A percentile compares a stretch with the other conserved stretches of the same genome.
These are phyloP conservation scores for Xylariomycetidae sp. DNA, from an alignment of 2,329 filamentous ascomycete genomes.

Conservation along the genomic window DNA sequence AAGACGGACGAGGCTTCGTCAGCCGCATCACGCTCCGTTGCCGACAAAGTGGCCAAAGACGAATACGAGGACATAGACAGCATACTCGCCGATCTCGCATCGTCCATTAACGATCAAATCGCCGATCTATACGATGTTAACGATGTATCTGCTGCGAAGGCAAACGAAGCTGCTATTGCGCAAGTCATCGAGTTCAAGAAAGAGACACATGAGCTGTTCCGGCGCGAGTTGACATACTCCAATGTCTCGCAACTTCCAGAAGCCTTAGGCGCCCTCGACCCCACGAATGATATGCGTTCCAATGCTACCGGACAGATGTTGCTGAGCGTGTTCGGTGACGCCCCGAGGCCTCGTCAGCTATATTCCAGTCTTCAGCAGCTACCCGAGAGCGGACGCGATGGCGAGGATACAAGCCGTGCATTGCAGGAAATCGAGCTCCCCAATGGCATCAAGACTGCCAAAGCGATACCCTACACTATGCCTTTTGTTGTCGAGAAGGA, in stretches of 20 bases:
- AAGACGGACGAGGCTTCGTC: conserved; percentile 47
- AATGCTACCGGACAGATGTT: conserved; percentile 49
- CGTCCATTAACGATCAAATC: conserved; percentile 41
- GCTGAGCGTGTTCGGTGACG: conserved; percentile 71
- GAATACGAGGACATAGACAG: conserved; percentile 58
- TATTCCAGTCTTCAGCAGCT: conserved; percentile 76
- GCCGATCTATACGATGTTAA: conserved; percentile 33
- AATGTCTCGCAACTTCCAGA: conserved; percentile 29
- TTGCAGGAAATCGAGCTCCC: conserved; percentile 64
- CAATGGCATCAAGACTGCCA: conserved; percentile 65
- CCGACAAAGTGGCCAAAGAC: conserved; percentile 46
- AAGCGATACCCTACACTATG: conserved; percentile 47
- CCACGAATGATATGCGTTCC: conserved; percentile 33
- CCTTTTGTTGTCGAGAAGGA: conserved; percentile 37
- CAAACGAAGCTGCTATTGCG: conserved; percentile 32
- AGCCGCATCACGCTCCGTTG: conserved; percentile 37
- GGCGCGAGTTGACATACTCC: conserved; percentile 52
- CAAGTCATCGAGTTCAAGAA: conserved; percentile 53
- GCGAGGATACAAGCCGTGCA: conserved; percentile 28
- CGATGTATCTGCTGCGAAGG: conserved; percentile 15
- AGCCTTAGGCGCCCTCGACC: conserved; percentile 28
- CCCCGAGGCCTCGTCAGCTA: conserved; percentile 67
- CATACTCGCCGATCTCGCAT: conserved; percentile 52
- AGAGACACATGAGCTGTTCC: conserved; percentile 55
- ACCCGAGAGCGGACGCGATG: conserved; percentile 20